phyloP scores from a whole-genome alignment of 441 rosid genomes.

The Populus hybrid region DNA sequence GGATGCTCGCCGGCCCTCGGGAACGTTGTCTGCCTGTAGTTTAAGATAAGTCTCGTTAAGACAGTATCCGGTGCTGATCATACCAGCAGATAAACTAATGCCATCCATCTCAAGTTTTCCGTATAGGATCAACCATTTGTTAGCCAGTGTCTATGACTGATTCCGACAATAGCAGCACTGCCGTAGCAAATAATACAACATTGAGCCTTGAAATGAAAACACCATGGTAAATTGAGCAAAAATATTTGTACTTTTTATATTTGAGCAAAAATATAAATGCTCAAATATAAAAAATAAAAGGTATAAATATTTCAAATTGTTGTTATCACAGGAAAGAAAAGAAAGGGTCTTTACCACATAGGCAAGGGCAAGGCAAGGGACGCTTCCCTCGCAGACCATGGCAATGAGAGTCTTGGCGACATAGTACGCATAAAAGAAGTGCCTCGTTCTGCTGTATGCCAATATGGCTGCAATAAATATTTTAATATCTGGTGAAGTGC shows the following conservation, averaged over 20 bases:
- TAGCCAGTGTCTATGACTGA: too few species aligned
- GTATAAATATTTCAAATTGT: too few species aligned
- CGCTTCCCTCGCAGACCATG: constrained; percentile 79
- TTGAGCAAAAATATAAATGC: too few species aligned
- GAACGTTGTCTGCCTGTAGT: constrained; percentile 71
- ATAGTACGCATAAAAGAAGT: constrained; percentile 64
- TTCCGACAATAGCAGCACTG: too few species aligned
- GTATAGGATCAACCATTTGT: too few species aligned
- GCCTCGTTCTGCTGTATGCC: constrained; percentile 70
- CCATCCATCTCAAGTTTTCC: too few species aligned
- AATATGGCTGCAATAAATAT: constrained; percentile 41
- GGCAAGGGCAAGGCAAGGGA: constrained; percentile 78
- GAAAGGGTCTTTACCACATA: constrained; percentile 54
- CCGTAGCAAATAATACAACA: too few species aligned
- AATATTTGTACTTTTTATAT: not conserved
- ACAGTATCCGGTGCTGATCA: too few species aligned
- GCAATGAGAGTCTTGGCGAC: constrained; percentile 59
- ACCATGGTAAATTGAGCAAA: not conserved
- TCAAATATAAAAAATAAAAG: too few species aligned
- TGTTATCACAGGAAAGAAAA: not conserved
- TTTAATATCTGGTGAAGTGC: not conserved
- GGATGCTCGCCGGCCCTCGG: constrained; percentile 56
- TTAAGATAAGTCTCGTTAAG: not conserved
- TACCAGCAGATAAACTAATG: too few species aligned
- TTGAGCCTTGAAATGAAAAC: too few species aligned